Conservation (phyloP, 306 rosid genomes). For the Castanea mollissima region DNA sequence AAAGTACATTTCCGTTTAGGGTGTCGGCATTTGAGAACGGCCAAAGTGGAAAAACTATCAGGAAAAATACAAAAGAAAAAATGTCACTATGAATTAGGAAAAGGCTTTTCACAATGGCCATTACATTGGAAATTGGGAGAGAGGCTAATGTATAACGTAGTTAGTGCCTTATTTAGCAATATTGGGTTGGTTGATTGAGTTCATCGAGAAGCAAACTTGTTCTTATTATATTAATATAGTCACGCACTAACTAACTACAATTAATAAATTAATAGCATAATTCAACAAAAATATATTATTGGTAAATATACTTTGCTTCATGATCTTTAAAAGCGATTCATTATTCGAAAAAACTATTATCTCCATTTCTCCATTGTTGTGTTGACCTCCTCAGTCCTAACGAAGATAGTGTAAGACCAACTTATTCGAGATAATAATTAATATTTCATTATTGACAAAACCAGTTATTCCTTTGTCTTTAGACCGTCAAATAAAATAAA, state of each 20-base stretch:
- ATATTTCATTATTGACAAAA: neutral
- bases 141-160: neutral
- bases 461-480: slow-evolving; percentile 9
- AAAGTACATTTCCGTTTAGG: neutral
- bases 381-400: slow-evolving; percentile 20
- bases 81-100: neutral
- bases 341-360: neutral
- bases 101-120: neutral
- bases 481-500: neutral
- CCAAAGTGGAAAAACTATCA: neutral
- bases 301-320: slow-evolving; percentile 21
- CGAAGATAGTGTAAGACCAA: slow-evolving; percentile 10
- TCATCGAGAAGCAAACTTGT: slow-evolving; percentile 20
- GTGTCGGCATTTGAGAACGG: neutral
- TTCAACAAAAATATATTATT: slow-evolving; percentile 2
- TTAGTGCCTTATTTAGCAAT: neutral
- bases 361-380: neutral
- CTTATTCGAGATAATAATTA: neutral
- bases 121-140: neutral
- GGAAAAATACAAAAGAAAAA: neutral
- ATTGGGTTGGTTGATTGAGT: neutral
- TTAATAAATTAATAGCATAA: slow-evolving; percentile 13
- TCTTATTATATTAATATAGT: neutral
- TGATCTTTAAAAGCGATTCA: neutral
- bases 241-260: slow-evolving; percentile 29